These are phyloP conservation scores for Bruguiera parviflora DNA, from an alignment of 345 rosid genomes.

Conservation along the genomic window DNA sequence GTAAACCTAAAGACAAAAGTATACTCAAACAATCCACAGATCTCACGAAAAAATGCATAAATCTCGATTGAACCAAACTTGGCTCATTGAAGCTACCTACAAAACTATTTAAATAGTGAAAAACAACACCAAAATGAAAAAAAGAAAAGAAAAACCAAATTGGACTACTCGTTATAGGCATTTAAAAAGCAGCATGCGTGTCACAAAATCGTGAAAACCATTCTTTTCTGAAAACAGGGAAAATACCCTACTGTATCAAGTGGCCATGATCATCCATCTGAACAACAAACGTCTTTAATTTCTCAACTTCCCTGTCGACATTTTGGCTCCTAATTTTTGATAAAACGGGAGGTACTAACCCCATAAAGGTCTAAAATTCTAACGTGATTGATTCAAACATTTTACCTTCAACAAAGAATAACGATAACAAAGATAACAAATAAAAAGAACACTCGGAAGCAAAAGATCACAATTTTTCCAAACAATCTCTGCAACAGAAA, in stretches of 20 bases:
- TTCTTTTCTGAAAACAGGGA: neutral
- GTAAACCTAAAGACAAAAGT: constrained; percentile 17
- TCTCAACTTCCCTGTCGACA: neutral
- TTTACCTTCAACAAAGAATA: neutral
- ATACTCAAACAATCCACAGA: constrained; percentile 1
- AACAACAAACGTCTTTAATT: neutral
- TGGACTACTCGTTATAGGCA: too few relatives aligned
- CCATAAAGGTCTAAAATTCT: neutral
- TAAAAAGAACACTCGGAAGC: neutral
- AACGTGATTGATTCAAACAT: neutral
- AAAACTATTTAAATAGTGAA: too few relatives aligned
- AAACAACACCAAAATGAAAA: too few relatives aligned
- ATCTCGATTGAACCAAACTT: neutral
- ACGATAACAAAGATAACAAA: too few relatives aligned
- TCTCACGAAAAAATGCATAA: neutral
- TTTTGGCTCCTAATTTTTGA: neutral
- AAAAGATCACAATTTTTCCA: constrained; percentile 17
- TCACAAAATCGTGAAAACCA: neutral
- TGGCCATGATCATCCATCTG: neutral
- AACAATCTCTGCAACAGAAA: constrained; percentile 13
- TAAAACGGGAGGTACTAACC: neutral
- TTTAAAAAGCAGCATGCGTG: neutral
- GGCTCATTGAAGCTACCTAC: too few relatives aligned
- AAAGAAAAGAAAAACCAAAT: too few relatives aligned
- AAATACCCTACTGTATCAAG: neutral